Evolutionary conservation across 306 rosid species (phyloP), one percentile per base, ranked within the genome.

Genomic region (Gleditsia sinensis): DNA sequence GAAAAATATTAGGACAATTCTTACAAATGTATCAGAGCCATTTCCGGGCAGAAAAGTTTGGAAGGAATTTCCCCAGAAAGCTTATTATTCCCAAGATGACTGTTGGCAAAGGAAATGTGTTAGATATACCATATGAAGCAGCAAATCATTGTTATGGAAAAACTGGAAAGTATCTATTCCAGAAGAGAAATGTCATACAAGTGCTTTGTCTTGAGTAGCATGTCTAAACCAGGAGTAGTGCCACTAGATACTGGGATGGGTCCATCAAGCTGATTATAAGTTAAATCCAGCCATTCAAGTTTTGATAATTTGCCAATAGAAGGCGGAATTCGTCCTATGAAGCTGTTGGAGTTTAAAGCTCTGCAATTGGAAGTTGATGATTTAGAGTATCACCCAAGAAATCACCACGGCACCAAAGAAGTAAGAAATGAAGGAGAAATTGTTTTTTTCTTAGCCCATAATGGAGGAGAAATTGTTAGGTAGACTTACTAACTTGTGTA

Each of bases 11-110:
- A 54, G 54, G 62, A 69, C 24, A 16, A 34, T 50, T 57, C 93
- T 88, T 86, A 88, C 93, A 86, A 46, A 76, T 88, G 93, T 66
- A 86, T 23, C 40, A 85, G 83, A 1, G 0, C 12, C 93, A 85
- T 83, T 13, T 81, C 62, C 13, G 79, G 7, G 75, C 77, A 79
- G 62, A 86, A 88, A n/a, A 86, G 87, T 55, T 51, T 1, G 0
- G 65, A 61, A 45, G 88, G 88, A 80, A 88, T 86, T 19, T 0
- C 1, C 32, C 86, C 92, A 11, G 80, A 50, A 54, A 88, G 76
- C 20, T 33, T 62, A 49, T 88, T 88, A 63, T 77, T 83, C 75
- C 86, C 87, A 69, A 88, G 65, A 80, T 88, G 93, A 79, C 90
- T 88, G 85, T 30, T 65, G 21, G 69, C 19, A 48, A 50, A 20